phyloP scores from a whole-genome alignment of 2,329 filamentous ascomycete species.

The Trichoderma simmonsii region DNA sequence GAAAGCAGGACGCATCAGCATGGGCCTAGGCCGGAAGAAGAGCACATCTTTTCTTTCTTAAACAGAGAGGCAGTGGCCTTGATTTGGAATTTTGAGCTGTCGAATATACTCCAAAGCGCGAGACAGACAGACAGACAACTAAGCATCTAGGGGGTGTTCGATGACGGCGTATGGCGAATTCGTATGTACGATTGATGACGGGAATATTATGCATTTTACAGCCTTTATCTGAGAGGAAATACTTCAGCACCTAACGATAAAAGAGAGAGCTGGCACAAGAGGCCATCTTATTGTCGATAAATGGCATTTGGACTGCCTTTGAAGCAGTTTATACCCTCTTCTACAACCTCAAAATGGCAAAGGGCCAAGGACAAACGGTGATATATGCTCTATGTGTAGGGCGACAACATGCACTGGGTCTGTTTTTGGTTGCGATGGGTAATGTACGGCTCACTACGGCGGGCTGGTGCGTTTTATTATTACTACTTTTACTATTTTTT shows the following conservation, averaged over 20 bases:
- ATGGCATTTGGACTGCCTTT: neutral
- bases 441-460: neutral
- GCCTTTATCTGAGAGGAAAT: neutral
- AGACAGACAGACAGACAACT: neutral
- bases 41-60: conserved; percentile 47
- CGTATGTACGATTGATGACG: conserved; percentile 22
- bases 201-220: conserved; percentile 10
- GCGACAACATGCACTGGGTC: neutral
- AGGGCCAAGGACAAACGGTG: neutral
- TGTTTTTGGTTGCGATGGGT: neutral
- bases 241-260: neutral
- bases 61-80: neutral
- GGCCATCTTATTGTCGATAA: neutral
- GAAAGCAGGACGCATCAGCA: conserved; percentile 66
- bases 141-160: neutral
- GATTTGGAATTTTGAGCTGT: conserved; percentile 11
- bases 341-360: neutral
- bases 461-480: neutral
- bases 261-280: neutral
- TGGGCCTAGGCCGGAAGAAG: conserved; percentile 68
- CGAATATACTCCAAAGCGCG: neutral
- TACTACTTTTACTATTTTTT: neutral
- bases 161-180: conserved; percentile 16
- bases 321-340: neutral
- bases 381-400: neutral